Percentiles rank a stretch among this genome's conserved stretches.
Conservation (phyloP, 1,284 basidiomycete genomes). For the Xerocomus amazonicus region DNA sequence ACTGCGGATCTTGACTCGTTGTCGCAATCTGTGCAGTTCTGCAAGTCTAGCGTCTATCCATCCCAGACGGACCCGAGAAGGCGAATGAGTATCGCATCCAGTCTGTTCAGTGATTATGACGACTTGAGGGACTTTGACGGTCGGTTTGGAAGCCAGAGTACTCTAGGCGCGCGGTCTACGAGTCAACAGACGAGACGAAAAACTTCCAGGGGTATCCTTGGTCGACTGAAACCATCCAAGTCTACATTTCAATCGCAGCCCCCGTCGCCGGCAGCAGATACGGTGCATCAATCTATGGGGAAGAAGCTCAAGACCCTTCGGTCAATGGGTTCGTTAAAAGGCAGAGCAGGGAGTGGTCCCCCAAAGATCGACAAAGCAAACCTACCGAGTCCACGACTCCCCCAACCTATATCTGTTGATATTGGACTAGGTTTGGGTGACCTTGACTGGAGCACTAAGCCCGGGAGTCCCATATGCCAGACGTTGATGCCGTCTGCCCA, state of each 20-base stretch:
- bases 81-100: slow-evolving; percentile 59
- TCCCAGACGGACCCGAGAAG: slow-evolving; percentile 40
- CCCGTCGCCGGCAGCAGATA: slow-evolving; percentile 39
- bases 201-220: slow-evolving; percentile 61
- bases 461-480: slow-evolving; percentile 24
- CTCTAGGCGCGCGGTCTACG: slow-evolving; percentile 47
- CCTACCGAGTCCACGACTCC: slow-evolving; percentile 47
- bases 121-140: slow-evolving; percentile 81
- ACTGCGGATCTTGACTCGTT: slow-evolving; percentile 25
- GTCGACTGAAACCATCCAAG: slow-evolving; percentile 50
- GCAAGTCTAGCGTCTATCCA: slow-evolving; percentile 35
- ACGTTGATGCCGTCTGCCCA: slow-evolving; percentile 21
- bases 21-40: slow-evolving; percentile 26
- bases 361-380: slow-evolving; percentile 34
- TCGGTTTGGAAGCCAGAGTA: slow-evolving; percentile 75
- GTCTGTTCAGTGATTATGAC: slow-evolving; percentile 78
- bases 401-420: slow-evolving; percentile 50
- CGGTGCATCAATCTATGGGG: slow-evolving; percentile 34
- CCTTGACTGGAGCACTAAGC: slow-evolving; percentile 46
- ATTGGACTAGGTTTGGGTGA: slow-evolving; percentile 58
- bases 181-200: slow-evolving; percentile 45
- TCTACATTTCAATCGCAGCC: slow-evolving; percentile 38
- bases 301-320: slow-evolving; percentile 68
- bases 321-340: slow-evolving; percentile 75
- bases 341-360: slow-evolving; percentile 36